These are phyloP conservation scores for Hylodesmum podocarpum DNA, from an alignment of 306 rosid genomes.

Conservation along the genomic window DNA sequence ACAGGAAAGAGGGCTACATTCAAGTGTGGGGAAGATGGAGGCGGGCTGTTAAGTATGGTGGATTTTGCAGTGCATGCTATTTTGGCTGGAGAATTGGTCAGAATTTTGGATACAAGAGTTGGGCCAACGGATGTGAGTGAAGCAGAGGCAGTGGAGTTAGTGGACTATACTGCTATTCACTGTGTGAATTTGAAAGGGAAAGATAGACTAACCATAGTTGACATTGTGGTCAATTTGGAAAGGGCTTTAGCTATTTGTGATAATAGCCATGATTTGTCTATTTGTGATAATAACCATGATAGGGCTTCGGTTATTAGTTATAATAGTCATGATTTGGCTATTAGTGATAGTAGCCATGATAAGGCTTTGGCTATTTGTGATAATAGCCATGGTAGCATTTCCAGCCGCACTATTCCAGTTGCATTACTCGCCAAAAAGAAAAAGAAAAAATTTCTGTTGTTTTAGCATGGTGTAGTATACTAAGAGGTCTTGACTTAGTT, in stretches of 20 bases:
- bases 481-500: too few relatives aligned
- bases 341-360: too few relatives aligned
- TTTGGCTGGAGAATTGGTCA: conserved; percentile 60
- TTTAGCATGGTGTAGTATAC: too few relatives aligned
- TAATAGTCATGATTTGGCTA: too few relatives aligned
- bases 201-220: conserved; percentile 82
- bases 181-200: conserved; percentile 88
- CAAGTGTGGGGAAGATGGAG: conserved; percentile 48
- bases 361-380: neutral
- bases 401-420: conserved; percentile 61
- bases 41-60: conserved; percentile 54
- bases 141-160: conserved; percentile 69
- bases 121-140: conserved; percentile 60
- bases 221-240: conserved; percentile 85
- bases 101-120: conserved; percentile 65
- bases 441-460: too few relatives aligned
- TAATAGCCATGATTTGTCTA: too few relatives aligned
- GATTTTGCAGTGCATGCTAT: conserved; percentile 74
- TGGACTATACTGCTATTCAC: conserved; percentile 69
- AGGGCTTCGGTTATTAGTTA: too few relatives aligned
- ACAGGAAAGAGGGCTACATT: conserved; percentile 87
- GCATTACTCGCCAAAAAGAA: too few relatives aligned
- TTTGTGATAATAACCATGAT: too few relatives aligned
- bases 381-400: conserved; percentile 52
- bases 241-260: conserved; percentile 65